These are phyloP conservation scores for Chimonanthus salicifolius DNA, from an alignment of 164 flowering plant species.

Conservation along the genomic window DNA sequence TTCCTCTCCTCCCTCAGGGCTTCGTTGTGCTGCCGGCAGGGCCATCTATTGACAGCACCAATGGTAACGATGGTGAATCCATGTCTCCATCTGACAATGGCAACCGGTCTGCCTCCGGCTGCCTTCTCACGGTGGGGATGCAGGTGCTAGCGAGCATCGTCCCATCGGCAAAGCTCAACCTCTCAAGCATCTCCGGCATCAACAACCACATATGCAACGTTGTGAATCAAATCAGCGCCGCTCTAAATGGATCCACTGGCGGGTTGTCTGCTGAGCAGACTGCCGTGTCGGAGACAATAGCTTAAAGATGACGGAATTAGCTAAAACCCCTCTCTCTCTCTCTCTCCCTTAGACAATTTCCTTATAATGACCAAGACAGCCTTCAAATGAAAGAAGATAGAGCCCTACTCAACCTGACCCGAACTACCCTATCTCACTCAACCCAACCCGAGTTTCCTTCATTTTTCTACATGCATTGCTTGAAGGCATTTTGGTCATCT, in stretches of 20 bases:
- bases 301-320: conserved; percentile 14
- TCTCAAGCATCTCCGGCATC: conserved; percentile 61
- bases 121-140: conserved; percentile 74
- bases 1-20: conserved; percentile 82
- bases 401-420: background rate
- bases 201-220: conserved; percentile 67
- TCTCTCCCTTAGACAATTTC: background rate
- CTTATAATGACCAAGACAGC: conserved; percentile 1
- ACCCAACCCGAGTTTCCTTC: background rate
- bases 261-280: background rate
- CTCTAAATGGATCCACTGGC: conserved; percentile 27
- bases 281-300: conserved; percentile 11
- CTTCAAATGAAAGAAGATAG: background rate
- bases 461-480: background rate
- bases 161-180: conserved; percentile 66
- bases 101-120: conserved; percentile 29
- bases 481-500: background rate
- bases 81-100: conserved; percentile 5
- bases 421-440: no score
- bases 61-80: background rate
- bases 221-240: conserved; percentile 57
- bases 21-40: conserved; percentile 50
- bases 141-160: conserved; percentile 74
- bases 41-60: conserved; percentile 3
- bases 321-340: conserved; percentile 13